Evolutionary conservation across 345 rosid genomes (phyloP).

Genomic region (Mallotus nudiflorus): DNA sequence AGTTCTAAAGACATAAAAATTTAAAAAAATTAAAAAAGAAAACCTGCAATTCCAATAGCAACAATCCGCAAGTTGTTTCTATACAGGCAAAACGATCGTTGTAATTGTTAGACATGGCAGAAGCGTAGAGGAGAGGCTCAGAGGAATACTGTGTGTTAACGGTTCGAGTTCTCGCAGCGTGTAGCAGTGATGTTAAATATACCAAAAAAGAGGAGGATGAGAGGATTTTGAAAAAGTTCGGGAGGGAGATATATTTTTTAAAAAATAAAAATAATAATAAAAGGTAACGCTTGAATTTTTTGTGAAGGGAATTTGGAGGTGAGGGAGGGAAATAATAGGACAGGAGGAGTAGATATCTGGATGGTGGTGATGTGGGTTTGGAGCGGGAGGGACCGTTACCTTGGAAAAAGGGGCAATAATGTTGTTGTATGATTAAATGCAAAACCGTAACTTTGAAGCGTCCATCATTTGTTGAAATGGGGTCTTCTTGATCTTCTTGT

Average conservation of each 20-base stretch:
- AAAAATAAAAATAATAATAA: background rate
- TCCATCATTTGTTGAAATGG: slow-evolving; percentile 2
- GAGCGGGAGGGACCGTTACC: slow-evolving; percentile 44
- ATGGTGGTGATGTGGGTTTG: background rate
- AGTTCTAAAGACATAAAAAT: too few relatives aligned
- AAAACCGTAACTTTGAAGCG: slow-evolving; percentile 7
- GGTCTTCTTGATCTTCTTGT: background rate
- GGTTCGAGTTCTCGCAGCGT: too few relatives aligned
- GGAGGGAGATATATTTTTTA: background rate
- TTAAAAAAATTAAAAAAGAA: background rate
- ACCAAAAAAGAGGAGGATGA: too few relatives aligned
- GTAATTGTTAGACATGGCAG: background rate
- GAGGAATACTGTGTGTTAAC: too few relatives aligned
- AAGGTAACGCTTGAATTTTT: too few relatives aligned
- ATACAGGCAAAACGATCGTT: slow-evolving; percentile 21
- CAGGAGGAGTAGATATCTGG: too few relatives aligned
- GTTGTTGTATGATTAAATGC: background rate
- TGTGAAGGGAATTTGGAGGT: slow-evolving; percentile 11
- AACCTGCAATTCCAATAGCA: slow-evolving; percentile 60
- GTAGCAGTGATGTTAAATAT: too few relatives aligned
- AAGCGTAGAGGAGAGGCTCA: too few relatives aligned
- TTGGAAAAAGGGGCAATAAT: slow-evolving; percentile 6
- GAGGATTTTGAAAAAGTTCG: background rate
- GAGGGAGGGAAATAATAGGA: slow-evolving; percentile 14
- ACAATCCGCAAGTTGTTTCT: slow-evolving; percentile 56